A percentile compares a stretch with the other conserved stretches of the same genome.
These are phyloP conservation scores for Begonia loranthoides DNA, from an alignment of 306 rosid species.

Conservation along the genomic window DNA sequence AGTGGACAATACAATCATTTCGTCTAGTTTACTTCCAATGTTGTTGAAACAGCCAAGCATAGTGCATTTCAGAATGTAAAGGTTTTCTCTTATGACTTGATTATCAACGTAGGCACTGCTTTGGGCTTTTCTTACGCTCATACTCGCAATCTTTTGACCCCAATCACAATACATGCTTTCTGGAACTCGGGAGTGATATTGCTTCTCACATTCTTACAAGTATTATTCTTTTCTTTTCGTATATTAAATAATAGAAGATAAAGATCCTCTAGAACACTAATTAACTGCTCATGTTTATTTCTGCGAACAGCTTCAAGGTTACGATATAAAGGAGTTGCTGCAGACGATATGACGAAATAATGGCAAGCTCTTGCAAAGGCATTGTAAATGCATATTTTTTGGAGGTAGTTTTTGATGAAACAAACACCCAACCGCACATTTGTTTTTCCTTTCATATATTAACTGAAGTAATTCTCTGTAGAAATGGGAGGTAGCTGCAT, in stretches of 20 bases:
- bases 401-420: too few relatives aligned
- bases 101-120: conserved; percentile 49
- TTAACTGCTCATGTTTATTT: too few relatives aligned
- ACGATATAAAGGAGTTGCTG: conserved; percentile 88
- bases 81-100: not conserved
- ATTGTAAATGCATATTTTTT: too few relatives aligned
- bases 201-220: conserved; percentile 85
- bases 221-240: conserved; percentile 8
- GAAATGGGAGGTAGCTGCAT: too few relatives aligned
- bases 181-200: conserved; percentile 95
- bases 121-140: conserved; percentile 93
- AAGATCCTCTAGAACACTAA: too few relatives aligned
- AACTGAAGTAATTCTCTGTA: too few relatives aligned
- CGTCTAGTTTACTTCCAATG: not conserved
- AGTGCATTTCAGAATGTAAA: not conserved
- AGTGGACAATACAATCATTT: not conserved
- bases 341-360: conserved; percentile 43
- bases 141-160: conserved; percentile 88
- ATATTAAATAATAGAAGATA: not conserved
- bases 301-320: conserved; percentile 63
- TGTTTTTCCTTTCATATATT: too few relatives aligned
- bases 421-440: too few relatives aligned
- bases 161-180: conserved; percentile 86
- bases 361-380: too few relatives aligned
- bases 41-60: not conserved